Conservation (phyloP, 371 early-diverging fungal species). For the Mucor racemosus region DNA sequence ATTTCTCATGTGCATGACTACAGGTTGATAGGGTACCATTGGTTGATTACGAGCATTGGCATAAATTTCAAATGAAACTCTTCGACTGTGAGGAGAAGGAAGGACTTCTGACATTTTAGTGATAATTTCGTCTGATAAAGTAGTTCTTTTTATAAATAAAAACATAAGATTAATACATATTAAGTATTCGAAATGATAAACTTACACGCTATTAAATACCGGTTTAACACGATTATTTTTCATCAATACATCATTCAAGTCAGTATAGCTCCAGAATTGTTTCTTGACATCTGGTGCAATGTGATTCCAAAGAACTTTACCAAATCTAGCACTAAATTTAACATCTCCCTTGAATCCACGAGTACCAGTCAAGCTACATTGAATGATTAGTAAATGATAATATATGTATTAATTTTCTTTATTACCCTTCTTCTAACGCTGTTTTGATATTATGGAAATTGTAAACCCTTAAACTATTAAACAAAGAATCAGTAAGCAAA, state of each 20-base stretch:
- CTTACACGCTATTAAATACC: constrained; percentile 48
- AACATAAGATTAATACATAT: background rate
- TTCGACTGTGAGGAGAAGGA: constrained; percentile 24
- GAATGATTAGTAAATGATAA: background rate
- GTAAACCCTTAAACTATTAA: constrained; percentile 39
- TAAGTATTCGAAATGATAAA: constrained; percentile 4
- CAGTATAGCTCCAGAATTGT: constrained; percentile 46
- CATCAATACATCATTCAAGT: constrained; percentile 49
- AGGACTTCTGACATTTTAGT: constrained; percentile 31
- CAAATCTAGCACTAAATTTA: constrained; percentile 49
- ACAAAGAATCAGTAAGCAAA: background rate
- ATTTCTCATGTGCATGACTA: constrained; percentile 44
- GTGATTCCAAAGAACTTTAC: constrained; percentile 52
- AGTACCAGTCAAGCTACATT: constrained; percentile 29
- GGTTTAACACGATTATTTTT: constrained; percentile 40
- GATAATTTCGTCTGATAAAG: constrained; percentile 34
- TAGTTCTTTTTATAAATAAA: constrained; percentile 28
- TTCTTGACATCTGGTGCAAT: constrained; percentile 32
- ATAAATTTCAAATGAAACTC: constrained; percentile 50
- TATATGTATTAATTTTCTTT: background rate
- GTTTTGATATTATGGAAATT: constrained; percentile 41
- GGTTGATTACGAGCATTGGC: constrained; percentile 53
- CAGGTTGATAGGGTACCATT: constrained; percentile 36
- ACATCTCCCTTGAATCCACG: constrained; percentile 50
- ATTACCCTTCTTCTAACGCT: constrained; percentile 39